phyloP scores from a whole-genome alignment of 2,329 filamentous ascomycete genomes.

The Pseudogymnoascus sp. region DNA sequence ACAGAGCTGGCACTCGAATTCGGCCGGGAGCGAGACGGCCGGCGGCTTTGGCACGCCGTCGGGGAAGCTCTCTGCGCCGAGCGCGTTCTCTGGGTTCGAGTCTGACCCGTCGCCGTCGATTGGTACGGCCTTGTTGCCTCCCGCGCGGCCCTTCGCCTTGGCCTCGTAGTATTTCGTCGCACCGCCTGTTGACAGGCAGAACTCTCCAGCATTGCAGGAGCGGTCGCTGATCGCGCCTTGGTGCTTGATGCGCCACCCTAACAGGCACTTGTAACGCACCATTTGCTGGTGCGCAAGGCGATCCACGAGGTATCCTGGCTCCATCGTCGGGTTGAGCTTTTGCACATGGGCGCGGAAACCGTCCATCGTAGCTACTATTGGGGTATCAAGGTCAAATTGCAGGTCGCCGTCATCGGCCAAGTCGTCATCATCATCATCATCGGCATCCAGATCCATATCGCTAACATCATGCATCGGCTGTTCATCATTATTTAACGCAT shows the following conservation, averaged over 20 bases:
- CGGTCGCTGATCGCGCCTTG: constrained; percentile 45
- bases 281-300: constrained; percentile 76
- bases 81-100: constrained; percentile 59
- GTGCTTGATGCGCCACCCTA: constrained; percentile 64
- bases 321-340: constrained; percentile 64
- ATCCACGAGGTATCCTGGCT: constrained; percentile 58
- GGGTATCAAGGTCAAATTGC: constrained; percentile 41
- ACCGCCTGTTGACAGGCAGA: constrained; percentile 63
- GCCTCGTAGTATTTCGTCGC: constrained; percentile 52
- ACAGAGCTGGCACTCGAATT: constrained; percentile 85
- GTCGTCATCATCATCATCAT: constrained; percentile 54
- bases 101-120: constrained; percentile 51
- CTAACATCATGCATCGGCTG: constrained; percentile 16
- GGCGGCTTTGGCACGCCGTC: constrained; percentile 74
- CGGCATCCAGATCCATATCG: constrained; percentile 34
- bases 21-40: constrained; percentile 65
- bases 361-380: constrained; percentile 61
- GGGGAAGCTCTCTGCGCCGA: constrained; percentile 68
- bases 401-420: constrained; percentile 54
- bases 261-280: constrained; percentile 67
- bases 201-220: constrained; percentile 50
- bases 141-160: constrained; percentile 48
- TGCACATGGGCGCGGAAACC: constrained; percentile 71
- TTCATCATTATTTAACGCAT: constrained; percentile 12
- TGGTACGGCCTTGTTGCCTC: constrained; percentile 45